phyloP scores from a whole-genome alignment of 352 stramenopile species.

The Globisporangium takayamanum region DNA sequence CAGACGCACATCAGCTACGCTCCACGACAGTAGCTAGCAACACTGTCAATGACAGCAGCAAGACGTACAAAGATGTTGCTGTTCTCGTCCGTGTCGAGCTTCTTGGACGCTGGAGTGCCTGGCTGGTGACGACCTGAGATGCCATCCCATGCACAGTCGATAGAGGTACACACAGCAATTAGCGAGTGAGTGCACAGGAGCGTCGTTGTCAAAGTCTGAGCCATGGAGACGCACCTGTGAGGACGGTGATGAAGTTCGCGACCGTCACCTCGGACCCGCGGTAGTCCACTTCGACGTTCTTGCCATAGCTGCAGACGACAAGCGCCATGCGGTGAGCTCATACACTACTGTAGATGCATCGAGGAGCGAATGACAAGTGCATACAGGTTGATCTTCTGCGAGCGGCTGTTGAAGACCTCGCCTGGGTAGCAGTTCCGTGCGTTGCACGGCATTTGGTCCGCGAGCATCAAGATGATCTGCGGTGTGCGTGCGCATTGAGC shows the following conservation, averaged over 20 bases:
- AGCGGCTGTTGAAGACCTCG: constrained; percentile 87
- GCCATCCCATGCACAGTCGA: neutral
- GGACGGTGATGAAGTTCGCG: constrained; percentile 94
- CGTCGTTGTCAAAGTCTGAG: neutral
- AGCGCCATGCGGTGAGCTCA: neutral
- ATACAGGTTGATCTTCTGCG: constrained; percentile 86
- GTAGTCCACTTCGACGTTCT: constrained; percentile 93
- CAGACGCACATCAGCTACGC: constrained; percentile 2
- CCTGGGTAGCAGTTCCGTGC: constrained; percentile 87
- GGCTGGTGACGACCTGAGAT: constrained; percentile 71
- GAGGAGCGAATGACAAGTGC: neutral
- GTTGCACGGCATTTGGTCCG: constrained; percentile 94
- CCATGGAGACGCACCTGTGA: constrained; percentile 54
- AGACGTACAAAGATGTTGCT: constrained; percentile 86
- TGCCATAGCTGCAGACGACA: constrained; percentile 55
- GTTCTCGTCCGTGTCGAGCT: constrained; percentile 84
- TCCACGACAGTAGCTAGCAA: neutral
- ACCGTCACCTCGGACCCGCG: constrained; percentile 94
- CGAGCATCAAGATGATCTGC: constrained; percentile 95
- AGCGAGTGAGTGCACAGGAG: neutral
- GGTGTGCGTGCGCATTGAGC: neutral
- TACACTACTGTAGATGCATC: neutral
- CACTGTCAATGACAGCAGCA: constrained; percentile 29
- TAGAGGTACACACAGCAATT: neutral
- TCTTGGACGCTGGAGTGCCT: constrained; percentile 86